A percentile compares a stretch with the other conserved stretches of the same genome.
These are phyloP conservation scores for Phellopilus nigrolimitatus DNA, from an alignment of 1,284 basidiomycete species.

Conservation along the genomic window DNA sequence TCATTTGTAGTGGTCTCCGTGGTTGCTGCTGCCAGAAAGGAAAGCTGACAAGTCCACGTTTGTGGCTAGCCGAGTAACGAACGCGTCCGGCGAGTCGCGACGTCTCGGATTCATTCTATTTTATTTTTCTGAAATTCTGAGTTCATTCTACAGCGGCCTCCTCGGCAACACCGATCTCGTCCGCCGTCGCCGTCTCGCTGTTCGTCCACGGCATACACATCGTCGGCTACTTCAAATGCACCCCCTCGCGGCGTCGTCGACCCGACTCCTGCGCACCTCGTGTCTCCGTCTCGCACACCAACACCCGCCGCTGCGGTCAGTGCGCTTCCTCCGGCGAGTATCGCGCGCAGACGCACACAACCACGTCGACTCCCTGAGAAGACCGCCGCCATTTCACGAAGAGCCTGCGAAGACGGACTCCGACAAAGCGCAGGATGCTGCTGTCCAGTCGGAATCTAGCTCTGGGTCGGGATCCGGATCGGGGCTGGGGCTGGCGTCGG, in stretches of 20 bases:
- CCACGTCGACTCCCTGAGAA: not conserved
- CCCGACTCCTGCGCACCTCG: not conserved
- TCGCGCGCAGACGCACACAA: not conserved
- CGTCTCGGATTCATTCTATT: too few species aligned
- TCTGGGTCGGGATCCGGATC: too few species aligned
- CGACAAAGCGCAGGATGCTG: too few species aligned
- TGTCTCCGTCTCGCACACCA: conserved; percentile 12
- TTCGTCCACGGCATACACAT: not conserved
- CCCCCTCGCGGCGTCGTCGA: not conserved
- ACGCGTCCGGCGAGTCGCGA: conserved; percentile 1
- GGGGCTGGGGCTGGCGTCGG: not conserved
- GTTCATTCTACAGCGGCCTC: not conserved
- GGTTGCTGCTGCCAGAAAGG: too few species aligned
- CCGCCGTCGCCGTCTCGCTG: not conserved
- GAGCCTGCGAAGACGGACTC: not conserved
- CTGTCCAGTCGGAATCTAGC: too few species aligned
- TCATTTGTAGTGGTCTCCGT: not conserved
- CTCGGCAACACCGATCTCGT: not conserved
- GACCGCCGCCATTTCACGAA: not conserved
- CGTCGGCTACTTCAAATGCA: conserved; percentile 10
- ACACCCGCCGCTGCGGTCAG: not conserved
- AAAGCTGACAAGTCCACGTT: too few species aligned
- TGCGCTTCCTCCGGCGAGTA: not conserved
- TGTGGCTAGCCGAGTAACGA: too few species aligned
- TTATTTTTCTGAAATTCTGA: too few species aligned